Base-by-base conservation (phyloP, 768 basidiomycete genomes). In the Daedaleopsis sinensis region DNA sequence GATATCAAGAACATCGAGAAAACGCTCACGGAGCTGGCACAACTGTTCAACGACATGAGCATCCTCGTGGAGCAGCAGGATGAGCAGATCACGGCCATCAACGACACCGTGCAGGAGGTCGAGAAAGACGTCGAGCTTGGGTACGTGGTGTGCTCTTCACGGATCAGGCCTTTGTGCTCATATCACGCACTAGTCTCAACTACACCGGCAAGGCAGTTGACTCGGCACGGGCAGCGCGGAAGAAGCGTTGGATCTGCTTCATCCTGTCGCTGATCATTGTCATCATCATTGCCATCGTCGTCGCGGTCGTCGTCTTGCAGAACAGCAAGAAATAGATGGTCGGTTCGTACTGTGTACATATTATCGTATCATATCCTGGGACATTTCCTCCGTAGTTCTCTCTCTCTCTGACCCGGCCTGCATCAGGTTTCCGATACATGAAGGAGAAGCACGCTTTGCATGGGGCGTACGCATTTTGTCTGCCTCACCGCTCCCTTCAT, bases 161-260 rank as follows among this genome's bases (percentile, higher is more conserved):
- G 9, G 47, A 5, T 18, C 2, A 1, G 27, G 23, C 49, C 19
- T 3, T 16, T 16, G 11, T 42, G 13, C 32, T 61, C 11, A 43
- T 37, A n/a, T 3, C 49, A n/a, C 7, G 43, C 16, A 8, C 27
- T 67, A 97, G 95, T 62, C 76, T 94, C 54, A 79, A 82, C 63
- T 91, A 97, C 72, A 93, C 94, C 1, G 86, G 90, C 50, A 91
- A 91, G 70, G 96, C 96, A 8, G 91, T 98, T 55, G 79, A 77
- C 39, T 93, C 90, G 39, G 96, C 96, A 21, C 84, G 91, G 35
- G 84, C 89, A 36, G 96, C 96, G 21, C 88, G 96, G 62, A 93
- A 89, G 76, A 98, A 96, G 84, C 88, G 95, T 69, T 97, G 95
- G 94, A 96, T 96, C 73, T 98, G 96, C 78, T 96, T 96, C 82